phyloP scores from a whole-genome alignment of 1,284 basidiomycete genomes.

The Ceratorhiza oryzae-sativae region DNA sequence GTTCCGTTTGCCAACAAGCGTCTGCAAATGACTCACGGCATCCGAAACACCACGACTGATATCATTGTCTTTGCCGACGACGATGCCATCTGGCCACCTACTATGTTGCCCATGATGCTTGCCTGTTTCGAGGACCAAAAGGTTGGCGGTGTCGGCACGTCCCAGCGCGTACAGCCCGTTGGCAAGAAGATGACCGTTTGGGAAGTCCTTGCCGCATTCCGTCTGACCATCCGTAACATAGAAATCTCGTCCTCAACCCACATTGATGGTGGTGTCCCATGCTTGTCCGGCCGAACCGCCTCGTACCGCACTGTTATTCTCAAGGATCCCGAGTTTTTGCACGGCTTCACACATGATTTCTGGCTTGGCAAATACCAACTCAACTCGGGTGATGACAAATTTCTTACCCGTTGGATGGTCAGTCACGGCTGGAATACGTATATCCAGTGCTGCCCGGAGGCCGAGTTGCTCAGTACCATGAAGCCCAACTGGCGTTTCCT shows the following conservation, averaged over 20 bases:
- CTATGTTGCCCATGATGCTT: slow-evolving; percentile 81
- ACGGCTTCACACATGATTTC: slow-evolving; percentile 91
- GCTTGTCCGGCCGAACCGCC: slow-evolving; percentile 89
- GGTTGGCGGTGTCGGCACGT: slow-evolving; percentile 89
- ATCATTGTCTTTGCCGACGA: slow-evolving; percentile 97
- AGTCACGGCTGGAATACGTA: slow-evolving; percentile 93
- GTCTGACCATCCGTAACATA: slow-evolving; percentile 89
- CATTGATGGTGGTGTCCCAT: slow-evolving; percentile 90
- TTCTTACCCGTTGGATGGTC: slow-evolving; percentile 95
- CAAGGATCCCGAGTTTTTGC: slow-evolving; percentile 90
- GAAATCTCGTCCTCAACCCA: slow-evolving; percentile 88
- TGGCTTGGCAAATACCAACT: slow-evolving; percentile 93
- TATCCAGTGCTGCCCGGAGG: slow-evolving; percentile 89
- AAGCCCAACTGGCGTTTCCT: slow-evolving; percentile 95
- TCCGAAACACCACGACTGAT: slow-evolving; percentile 86
- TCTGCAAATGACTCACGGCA: slow-evolving; percentile 90
- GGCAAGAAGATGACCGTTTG: slow-evolving; percentile 85
- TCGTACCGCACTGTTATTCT: slow-evolving; percentile 92
- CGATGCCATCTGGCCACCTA: slow-evolving; percentile 93
- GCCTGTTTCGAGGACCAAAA: slow-evolving; percentile 94
- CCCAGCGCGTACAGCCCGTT: slow-evolving; percentile 83
- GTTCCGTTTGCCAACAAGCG: slow-evolving; percentile 94
- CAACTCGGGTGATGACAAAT: slow-evolving; percentile 93
- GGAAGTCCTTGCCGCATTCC: slow-evolving; percentile 92
- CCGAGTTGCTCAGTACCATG: slow-evolving; percentile 90